Evolutionary conservation across 768 basidiomycete genomes (phyloP).

Genomic region (Austroboletus festivus): DNA sequence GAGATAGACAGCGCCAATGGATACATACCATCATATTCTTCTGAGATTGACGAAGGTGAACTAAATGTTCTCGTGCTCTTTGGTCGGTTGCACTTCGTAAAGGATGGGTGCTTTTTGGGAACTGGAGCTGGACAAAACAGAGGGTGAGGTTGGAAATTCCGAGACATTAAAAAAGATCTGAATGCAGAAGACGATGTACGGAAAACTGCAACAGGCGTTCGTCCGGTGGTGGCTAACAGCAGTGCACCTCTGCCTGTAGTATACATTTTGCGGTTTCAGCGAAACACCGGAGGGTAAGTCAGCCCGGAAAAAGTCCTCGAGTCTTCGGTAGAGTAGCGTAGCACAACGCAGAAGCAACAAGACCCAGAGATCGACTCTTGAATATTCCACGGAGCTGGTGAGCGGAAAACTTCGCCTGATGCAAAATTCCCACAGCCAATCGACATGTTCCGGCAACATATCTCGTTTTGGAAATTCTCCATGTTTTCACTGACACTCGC

Average conservation of each 20-base stretch:
- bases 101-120: not conserved
- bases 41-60: not conserved
- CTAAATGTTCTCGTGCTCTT: constrained; percentile 3
- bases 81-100: not conserved
- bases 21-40: constrained; percentile 26
- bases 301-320: not conserved
- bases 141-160: not conserved
- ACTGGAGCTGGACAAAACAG: not conserved
- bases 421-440: not conserved
- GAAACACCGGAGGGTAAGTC: not conserved
- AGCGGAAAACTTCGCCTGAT: not conserved
- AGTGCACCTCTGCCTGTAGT: not conserved
- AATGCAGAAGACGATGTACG: not conserved
- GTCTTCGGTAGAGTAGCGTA: no score
- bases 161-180: not conserved
- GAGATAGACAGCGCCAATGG: not conserved
- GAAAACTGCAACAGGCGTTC: not conserved
- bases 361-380: no score
- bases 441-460: not conserved
- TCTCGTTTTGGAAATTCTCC: not conserved
- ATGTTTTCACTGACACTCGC: not conserved
- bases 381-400: no score
- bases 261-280: constrained; percentile 10
- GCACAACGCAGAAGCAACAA: not conserved
- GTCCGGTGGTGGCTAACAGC: constrained; percentile 6